Evolutionary conservation across 2,329 filamentous ascomycete genomes (phyloP).

Genomic region (Metarhizium anisopliae): DNA sequence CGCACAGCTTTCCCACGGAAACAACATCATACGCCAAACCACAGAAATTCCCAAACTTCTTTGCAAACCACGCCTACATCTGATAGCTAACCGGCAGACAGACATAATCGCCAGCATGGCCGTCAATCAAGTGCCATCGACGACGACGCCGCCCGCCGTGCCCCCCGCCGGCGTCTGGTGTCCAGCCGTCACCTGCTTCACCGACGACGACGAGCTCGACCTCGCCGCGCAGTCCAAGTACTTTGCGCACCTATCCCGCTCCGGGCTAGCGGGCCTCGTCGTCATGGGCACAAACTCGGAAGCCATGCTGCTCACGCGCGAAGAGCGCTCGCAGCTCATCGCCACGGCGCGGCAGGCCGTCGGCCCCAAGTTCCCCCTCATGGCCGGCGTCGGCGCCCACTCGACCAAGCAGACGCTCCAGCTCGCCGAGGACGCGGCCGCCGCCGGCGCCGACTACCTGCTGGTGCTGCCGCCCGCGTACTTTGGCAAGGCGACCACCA

Average conservation of each 20-base stretch:
- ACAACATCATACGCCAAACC: too few relatives aligned
- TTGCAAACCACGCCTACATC: too few relatives aligned
- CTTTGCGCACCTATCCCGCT: conserved; percentile 39
- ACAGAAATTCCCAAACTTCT: too few relatives aligned
- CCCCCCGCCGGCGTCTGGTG: conserved; percentile 35
- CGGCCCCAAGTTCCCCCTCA: conserved; percentile 79
- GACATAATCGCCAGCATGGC: neutral
- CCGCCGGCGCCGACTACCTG: conserved; percentile 15
- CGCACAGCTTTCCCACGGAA: neutral
- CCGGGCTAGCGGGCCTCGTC: conserved; percentile 41
- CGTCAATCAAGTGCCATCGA: too few relatives aligned
- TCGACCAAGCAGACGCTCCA: conserved; percentile 56
- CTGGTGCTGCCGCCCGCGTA: conserved; percentile 9
- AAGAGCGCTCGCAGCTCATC: conserved; percentile 49
- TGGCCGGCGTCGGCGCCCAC: conserved; percentile 59
- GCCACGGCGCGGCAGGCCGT: conserved; percentile 60
- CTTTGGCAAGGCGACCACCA: conserved; percentile 32
- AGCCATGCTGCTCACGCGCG: conserved; percentile 47
- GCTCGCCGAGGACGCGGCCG: conserved; percentile 46
- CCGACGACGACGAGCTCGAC: conserved; percentile 38
- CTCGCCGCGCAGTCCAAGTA: conserved; percentile 39
- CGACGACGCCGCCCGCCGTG: conserved; percentile 7
- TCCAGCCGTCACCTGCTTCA: conserved; percentile 46
- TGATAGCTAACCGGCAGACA: too few relatives aligned
- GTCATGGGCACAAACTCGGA: conserved; percentile 48